A percentile compares a stretch with the other conserved stretches of the same genome.
phyloP scores from a whole-genome alignment of 306 rosid genomes.

The Glycine soja region DNA sequence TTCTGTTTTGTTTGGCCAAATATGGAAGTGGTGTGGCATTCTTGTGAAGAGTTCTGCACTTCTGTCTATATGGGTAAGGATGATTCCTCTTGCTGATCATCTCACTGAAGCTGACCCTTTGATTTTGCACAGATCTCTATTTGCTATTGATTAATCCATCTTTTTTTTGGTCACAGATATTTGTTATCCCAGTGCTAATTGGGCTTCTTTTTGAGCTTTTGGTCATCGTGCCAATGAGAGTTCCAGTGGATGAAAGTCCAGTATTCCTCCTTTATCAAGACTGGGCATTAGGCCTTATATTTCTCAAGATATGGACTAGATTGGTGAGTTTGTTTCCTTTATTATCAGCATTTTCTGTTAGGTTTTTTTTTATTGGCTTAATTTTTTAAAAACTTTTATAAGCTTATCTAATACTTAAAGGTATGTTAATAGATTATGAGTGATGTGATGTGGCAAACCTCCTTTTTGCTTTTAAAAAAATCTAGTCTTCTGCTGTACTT shows the following conservation, averaged over 20 bases:
- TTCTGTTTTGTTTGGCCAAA: conserved; percentile 70
- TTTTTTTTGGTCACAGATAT: conserved; percentile 61
- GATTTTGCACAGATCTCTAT: conserved; percentile 25
- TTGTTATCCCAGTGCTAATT: conserved; percentile 92
- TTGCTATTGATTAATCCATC: conserved; percentile 23
- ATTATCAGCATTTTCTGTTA: conserved; percentile 5
- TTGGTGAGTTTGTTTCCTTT: conserved; percentile 68
- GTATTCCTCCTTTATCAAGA: conserved; percentile 98
- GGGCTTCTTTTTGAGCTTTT: conserved; percentile 98
- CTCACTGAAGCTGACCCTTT: neutral
- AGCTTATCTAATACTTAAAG: conserved; percentile 12
- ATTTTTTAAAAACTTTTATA: neutral
- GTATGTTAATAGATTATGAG: conserved; percentile 1
- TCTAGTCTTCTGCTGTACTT: conserved; percentile 1
- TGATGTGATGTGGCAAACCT: neutral
- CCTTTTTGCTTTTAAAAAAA: neutral
- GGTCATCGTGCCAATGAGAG: conserved; percentile 98
- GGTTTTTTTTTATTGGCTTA: conserved; percentile 8
- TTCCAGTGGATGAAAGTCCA: conserved; percentile 99
- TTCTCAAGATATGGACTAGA: conserved; percentile 99
- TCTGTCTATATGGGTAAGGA: conserved; percentile 91
- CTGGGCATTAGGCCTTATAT: conserved; percentile 99
- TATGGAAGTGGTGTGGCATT: conserved; percentile 92
- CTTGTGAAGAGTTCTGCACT: conserved; percentile 92
- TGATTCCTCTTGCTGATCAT: conserved; percentile 27